These are phyloP conservation scores for Irpex rosettiformis DNA, from an alignment of 1,284 basidiomycete genomes.

Conservation along the genomic window DNA sequence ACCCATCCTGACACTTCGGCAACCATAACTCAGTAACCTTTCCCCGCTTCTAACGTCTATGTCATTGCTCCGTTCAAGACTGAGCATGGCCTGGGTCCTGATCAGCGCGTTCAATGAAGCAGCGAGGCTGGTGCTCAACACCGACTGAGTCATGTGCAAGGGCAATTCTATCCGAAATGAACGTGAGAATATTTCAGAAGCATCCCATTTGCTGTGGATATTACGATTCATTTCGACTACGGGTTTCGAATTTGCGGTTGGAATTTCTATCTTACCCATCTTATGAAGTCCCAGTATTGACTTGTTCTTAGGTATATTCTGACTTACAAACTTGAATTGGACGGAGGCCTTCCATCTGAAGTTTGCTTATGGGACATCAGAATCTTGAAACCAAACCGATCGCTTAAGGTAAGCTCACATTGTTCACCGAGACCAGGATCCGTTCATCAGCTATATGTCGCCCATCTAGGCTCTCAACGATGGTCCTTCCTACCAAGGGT, in stretches of 20 bases:
- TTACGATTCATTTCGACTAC: not conserved
- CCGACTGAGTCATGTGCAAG: not conserved
- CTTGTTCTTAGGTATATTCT: not conserved
- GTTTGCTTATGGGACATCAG: too few relatives aligned
- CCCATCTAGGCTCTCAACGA: too few relatives aligned
- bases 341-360: not conserved
- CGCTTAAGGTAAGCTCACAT: not conserved
- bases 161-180: conserved; percentile 7
- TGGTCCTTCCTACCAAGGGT: not conserved
- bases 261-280: not conserved
- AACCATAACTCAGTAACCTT: not conserved
- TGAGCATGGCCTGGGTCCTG: not conserved
- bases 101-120: not conserved
- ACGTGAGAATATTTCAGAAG: conserved; percentile 6
- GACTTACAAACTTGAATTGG: not conserved
- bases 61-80: not conserved
- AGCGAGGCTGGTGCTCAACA: not conserved
- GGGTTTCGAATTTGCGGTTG: not conserved
- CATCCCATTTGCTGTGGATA: not conserved
- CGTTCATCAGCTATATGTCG: too few relatives aligned
- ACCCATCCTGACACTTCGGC: not conserved
- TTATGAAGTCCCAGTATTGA: not conserved
- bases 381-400: too few relatives aligned
- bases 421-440: too few relatives aligned
- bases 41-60: not conserved